Evolutionary conservation across 2,329 filamentous ascomycete genomes (phyloP).

Genomic region (Leptodontidium sp.): DNA sequence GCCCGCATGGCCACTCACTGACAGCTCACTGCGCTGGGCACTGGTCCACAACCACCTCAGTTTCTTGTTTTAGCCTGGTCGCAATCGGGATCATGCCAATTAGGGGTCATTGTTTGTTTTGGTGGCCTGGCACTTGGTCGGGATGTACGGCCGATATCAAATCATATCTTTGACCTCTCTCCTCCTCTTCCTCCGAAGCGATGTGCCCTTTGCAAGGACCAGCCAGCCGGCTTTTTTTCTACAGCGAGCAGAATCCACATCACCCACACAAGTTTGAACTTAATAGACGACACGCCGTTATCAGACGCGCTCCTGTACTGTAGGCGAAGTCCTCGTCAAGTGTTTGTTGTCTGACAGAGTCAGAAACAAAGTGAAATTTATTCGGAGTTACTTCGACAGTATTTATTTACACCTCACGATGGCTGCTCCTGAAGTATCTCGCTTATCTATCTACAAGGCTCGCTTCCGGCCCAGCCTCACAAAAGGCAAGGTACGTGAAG

Average conservation of each 20-base stretch:
- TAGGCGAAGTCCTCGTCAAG: no score
- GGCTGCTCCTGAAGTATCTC: no score
- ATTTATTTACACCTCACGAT: no score
- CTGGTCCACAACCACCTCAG: not conserved
- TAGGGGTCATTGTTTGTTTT: constrained; percentile 9
- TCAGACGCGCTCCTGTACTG: constrained; percentile 11
- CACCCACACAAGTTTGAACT: not conserved
- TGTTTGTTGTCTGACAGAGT: no score
- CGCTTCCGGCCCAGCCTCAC: no score
- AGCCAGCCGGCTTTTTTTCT: constrained; percentile 7
- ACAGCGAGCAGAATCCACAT: not conserved
- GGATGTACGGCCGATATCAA: not conserved
- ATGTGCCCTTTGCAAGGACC: constrained; percentile 1
- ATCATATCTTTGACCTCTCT: not conserved
- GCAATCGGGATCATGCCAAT: not conserved
- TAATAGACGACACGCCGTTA: constrained; percentile 2
- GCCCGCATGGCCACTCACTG: constrained; percentile 2
- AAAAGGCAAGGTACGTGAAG: no score
- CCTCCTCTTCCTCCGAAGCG: not conserved
- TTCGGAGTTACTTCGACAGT: no score
- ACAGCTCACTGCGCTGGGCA: not conserved
- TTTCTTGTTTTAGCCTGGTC: constrained; percentile 11
- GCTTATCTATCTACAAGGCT: no score
- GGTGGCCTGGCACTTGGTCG: not conserved
- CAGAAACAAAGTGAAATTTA: no score